A percentile compares a stretch with the other conserved stretches of the same genome.
Conservation (phyloP, 1,139 yeast genomes). For the Kodamaea sp. region DNA sequence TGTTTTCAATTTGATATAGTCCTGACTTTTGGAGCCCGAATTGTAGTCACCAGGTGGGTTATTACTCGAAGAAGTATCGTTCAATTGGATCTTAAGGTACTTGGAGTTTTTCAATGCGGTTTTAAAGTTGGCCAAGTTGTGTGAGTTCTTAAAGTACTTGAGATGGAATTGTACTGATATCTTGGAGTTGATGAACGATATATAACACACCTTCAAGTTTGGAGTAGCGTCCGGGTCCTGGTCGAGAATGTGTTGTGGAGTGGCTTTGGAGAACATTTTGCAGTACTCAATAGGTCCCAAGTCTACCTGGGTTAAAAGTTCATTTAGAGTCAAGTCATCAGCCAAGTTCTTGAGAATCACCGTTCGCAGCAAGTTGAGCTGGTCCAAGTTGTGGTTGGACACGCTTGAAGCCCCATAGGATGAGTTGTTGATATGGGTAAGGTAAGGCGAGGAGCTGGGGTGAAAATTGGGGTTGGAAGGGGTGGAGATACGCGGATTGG, state of each 20-base stretch:
- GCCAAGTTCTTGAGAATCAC: conserved; percentile 35
- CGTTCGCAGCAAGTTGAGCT: conserved; percentile 40
- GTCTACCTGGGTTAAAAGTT: conserved; percentile 37
- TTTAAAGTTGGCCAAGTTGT: conserved; percentile 30
- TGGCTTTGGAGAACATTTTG: conserved; percentile 34
- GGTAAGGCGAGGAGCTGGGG: conserved; percentile 16
- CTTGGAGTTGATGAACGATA: conserved; percentile 43
- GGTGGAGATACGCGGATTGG: neutral
- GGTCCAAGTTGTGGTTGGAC: conserved; percentile 31
- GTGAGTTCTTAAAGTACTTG: conserved; percentile 31
- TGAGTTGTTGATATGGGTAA: conserved; percentile 20
- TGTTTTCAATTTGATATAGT: conserved; percentile 43
- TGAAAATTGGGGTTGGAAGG: conserved; percentile 1
- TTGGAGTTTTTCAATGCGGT: conserved; percentile 29
- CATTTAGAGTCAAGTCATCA: conserved; percentile 28
- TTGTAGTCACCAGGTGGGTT: conserved; percentile 1
- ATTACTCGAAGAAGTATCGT: conserved; percentile 21
- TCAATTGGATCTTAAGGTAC: conserved; percentile 32
- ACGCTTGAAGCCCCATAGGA: conserved; percentile 29
- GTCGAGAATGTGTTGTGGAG: conserved; percentile 27
- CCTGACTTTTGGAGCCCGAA: conserved; percentile 24
- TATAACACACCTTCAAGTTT: conserved; percentile 32
- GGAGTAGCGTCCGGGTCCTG: conserved; percentile 14
- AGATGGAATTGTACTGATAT: conserved; percentile 36
- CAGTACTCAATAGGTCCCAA: conserved; percentile 49